phyloP scores from a whole-genome alignment of 495 filamentous ascomycete species.

The Chaetomium cochliodes region DNA sequence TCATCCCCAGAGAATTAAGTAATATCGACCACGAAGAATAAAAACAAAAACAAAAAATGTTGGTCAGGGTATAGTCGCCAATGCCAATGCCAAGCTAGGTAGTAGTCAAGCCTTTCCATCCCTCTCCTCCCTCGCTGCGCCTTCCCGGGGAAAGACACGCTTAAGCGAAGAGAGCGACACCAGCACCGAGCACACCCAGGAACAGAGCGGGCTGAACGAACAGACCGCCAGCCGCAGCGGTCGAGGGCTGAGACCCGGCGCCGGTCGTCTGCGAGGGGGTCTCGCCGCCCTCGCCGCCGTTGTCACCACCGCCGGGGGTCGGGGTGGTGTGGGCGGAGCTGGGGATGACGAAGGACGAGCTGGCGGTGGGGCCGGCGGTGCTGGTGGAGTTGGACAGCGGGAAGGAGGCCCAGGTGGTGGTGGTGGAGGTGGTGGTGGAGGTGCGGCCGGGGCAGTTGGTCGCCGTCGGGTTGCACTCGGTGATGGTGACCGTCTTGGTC shows the following conservation, averaged over 20 bases:
- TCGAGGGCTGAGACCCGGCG: conserved; percentile 25
- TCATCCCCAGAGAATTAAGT: conserved; percentile 28
- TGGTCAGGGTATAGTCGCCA: conserved; percentile 14
- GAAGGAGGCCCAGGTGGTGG: conserved; percentile 30
- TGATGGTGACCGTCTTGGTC: conserved; percentile 50
- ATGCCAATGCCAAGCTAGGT: conserved; percentile 13
- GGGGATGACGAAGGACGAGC: conserved; percentile 31
- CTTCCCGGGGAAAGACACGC: background rate
- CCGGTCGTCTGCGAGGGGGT: conserved; percentile 21
- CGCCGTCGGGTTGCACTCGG: conserved; percentile 46
- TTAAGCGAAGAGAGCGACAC: conserved; percentile 46
- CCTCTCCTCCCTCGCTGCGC: background rate
- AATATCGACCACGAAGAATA: conserved; percentile 19
- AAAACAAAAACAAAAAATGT: conserved; percentile 9
- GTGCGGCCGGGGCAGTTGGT: conserved; percentile 46
- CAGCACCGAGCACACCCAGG: conserved; percentile 43
- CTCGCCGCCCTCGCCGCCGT: conserved; percentile 1
- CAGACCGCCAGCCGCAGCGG: conserved; percentile 37
- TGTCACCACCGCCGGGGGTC: conserved; percentile 6
- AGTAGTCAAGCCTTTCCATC: background rate
- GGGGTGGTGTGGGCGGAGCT: conserved; percentile 32
- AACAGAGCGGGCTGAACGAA: conserved; percentile 44
- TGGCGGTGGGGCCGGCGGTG: conserved; percentile 40
- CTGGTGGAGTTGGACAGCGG: conserved; percentile 41
- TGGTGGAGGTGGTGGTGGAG: conserved; percentile 30